Evolutionary conservation across 139 green algal species (phyloP).

Genomic region (Pseudopediastrum boryanum): DNA sequence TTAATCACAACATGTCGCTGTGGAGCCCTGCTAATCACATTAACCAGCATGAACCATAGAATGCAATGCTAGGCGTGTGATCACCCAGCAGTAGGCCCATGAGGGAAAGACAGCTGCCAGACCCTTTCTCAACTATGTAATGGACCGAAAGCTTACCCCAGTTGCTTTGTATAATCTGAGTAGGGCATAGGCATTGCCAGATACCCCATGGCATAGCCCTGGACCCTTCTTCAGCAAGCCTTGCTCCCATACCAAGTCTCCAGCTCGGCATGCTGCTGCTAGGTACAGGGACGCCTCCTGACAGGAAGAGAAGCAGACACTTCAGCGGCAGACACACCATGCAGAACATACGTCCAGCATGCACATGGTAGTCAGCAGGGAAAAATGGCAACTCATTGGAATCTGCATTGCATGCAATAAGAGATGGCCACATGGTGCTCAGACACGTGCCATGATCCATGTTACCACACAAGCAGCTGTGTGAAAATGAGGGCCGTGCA

Average conservation of each 20-base stretch:
- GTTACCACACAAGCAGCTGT: no score
- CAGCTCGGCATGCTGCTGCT: slow-evolving; percentile 30
- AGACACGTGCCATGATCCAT: no score
- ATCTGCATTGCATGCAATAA: no score
- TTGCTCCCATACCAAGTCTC: slow-evolving; percentile 50
- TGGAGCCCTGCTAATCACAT: no score
- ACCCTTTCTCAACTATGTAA: background rate
- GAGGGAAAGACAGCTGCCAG: background rate
- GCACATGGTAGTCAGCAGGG: background rate
- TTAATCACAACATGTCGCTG: no score
- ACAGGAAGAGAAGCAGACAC: no score
- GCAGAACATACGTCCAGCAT: background rate
- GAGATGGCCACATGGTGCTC: no score
- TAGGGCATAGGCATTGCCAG: slow-evolving; percentile 57
- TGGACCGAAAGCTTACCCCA: slow-evolving; percentile 7
- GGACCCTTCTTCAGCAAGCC: slow-evolving; percentile 56
- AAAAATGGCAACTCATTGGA: no score
- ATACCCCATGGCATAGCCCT: slow-evolving; percentile 55
- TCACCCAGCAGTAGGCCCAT: no score
- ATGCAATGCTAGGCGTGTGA: no score
- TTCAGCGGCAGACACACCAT: background rate
- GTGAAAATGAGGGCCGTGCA: no score
- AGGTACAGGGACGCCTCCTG: slow-evolving; percentile 12
- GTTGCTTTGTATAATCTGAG: slow-evolving; percentile 39
- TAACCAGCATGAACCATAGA: no score